Evolutionary conservation across 495 filamentous ascomycete species (phyloP).

Genomic region (Aspergillus wentii): DNA sequence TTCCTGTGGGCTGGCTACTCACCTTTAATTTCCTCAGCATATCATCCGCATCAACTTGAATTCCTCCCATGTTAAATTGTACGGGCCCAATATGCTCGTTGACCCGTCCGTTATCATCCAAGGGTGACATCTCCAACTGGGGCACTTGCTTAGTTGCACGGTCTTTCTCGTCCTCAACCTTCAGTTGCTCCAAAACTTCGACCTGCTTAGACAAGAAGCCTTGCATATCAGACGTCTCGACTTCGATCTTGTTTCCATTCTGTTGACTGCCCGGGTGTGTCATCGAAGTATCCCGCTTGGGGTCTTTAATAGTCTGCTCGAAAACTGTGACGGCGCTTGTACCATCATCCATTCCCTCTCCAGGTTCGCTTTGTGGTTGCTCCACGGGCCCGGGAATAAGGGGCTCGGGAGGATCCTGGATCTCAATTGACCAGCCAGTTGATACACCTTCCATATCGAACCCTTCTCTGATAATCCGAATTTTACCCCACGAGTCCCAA

Average conservation of each 20-base stretch:
- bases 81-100: constrained; percentile 92
- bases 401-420: constrained; percentile 50
- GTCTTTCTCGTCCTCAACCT: constrained; percentile 58
- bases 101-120: constrained; percentile 55
- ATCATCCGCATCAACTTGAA: constrained; percentile 94
- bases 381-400: constrained; percentile 15
- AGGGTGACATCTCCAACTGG: constrained; percentile 41
- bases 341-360: constrained; percentile 32
- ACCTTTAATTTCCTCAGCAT: constrained; percentile 88
- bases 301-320: constrained; percentile 73
- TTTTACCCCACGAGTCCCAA: constrained; percentile 99
- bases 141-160: constrained; percentile 32
- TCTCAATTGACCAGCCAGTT: constrained; percentile 78
- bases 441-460: constrained; percentile 89
- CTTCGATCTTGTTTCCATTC: constrained; percentile 49
- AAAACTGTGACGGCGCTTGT: constrained; percentile 64
- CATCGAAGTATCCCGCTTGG: constrained; percentile 54
- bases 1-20: constrained; percentile 15
- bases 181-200: constrained; percentile 64
- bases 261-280: constrained; percentile 41
- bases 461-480: constrained; percentile 85
- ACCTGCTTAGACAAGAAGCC: constrained; percentile 70
- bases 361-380: constrained; percentile 10
- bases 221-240: constrained; percentile 73
- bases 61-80: constrained; percentile 95